Evolutionary conservation across 2,329 filamentous ascomycete genomes (phyloP).

Genomic region (Colletotrichum theobromicola): DNA sequence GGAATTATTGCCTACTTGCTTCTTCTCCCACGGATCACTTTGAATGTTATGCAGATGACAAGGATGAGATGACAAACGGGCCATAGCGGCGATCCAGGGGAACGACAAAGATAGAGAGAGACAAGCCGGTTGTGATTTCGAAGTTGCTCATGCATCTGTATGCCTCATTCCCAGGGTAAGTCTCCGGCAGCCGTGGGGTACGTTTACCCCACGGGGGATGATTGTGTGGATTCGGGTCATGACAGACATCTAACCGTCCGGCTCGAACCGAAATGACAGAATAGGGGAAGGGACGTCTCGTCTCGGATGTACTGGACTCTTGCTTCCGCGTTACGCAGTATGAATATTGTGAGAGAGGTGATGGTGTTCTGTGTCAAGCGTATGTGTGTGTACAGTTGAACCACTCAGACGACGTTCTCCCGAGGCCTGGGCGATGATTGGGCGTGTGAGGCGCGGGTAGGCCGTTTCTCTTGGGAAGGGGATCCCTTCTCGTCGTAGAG

Average conservation of each 20-base stretch:
- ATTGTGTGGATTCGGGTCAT: not conserved
- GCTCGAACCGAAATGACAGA: not conserved
- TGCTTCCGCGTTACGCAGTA: not conserved
- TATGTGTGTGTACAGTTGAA: not conserved
- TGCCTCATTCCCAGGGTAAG: not conserved
- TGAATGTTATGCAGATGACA: not conserved
- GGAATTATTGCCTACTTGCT: not conserved
- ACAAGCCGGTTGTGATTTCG: not conserved
- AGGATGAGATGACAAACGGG: not conserved
- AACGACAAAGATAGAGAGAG: not conserved
- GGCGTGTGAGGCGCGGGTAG: not conserved
- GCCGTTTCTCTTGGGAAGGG: not conserved
- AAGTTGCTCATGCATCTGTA: not conserved
- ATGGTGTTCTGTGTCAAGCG: not conserved
- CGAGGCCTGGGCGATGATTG: not conserved
- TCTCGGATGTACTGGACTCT: not conserved
- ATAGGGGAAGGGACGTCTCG: not conserved
- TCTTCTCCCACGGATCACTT: not conserved
- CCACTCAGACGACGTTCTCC: not conserved
- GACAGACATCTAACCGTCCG: not conserved
- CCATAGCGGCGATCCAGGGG: not conserved
- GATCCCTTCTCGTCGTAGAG: not conserved
- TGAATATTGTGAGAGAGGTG: not conserved
- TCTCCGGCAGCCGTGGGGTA: not conserved
- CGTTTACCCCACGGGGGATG: not conserved